These are phyloP conservation scores for Penicillium cinerascens DNA, from an alignment of 495 filamentous ascomycete species.

Conservation along the genomic window DNA sequence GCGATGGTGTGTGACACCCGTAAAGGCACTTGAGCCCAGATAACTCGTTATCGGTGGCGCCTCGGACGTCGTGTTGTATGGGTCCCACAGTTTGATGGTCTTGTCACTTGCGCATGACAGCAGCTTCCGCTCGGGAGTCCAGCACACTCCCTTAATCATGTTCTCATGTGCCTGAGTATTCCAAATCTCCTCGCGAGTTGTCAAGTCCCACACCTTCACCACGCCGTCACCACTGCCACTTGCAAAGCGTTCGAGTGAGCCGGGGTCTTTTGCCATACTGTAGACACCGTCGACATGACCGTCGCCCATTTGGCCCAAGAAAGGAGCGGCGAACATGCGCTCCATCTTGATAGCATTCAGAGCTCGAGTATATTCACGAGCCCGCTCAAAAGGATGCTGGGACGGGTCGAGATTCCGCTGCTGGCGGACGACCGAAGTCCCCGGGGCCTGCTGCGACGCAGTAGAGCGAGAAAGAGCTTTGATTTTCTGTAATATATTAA, in stretches of 20 bases:
- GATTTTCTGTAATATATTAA: conserved; percentile 63
- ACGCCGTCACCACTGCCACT: conserved; percentile 83
- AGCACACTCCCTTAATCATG: conserved; percentile 87
- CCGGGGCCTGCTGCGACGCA: conserved; percentile 73
- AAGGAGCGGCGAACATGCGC: conserved; percentile 93
- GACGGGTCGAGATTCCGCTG: conserved; percentile 89
- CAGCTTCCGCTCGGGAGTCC: conserved; percentile 78
- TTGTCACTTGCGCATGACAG: conserved; percentile 87
- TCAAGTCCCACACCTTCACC: conserved; percentile 91
- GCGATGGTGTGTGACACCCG: conserved; percentile 79
- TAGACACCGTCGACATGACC: conserved; percentile 96
- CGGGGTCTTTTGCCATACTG: conserved; percentile 65
- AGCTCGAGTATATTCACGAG: conserved; percentile 85
- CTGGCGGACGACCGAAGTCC: conserved; percentile 66
- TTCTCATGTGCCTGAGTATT: conserved; percentile 77
- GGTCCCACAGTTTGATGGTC: conserved; percentile 86
- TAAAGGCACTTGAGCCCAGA: conserved; percentile 77
- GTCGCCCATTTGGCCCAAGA: conserved; percentile 78
- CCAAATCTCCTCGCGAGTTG: conserved; percentile 75
- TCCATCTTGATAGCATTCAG: conserved; percentile 92
- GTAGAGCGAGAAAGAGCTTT: conserved; percentile 82
- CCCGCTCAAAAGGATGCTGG: conserved; percentile 91
- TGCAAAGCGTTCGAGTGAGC: conserved; percentile 65
- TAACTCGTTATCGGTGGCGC: conserved; percentile 72
- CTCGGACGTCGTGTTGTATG: conserved; percentile 66